Base-by-base conservation (phyloP, 2,329 filamentous ascomycete species). In the Calonectria crousiana region DNA sequence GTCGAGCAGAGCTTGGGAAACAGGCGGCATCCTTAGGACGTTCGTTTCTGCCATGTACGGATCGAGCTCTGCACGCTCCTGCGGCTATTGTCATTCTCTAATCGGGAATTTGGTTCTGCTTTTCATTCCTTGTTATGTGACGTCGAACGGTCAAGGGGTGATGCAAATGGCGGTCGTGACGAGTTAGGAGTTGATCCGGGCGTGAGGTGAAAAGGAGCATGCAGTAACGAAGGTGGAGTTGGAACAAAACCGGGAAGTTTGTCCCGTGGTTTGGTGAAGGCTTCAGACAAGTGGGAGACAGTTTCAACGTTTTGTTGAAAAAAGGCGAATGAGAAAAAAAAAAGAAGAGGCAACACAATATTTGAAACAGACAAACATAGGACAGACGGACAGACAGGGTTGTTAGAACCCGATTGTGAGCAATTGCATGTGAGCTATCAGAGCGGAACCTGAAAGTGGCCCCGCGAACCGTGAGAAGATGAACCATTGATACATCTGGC, bases 371-470 rank as follows among this genome's bases (percentile, higher is more conserved):
- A 51, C 53, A 60, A 60, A 62, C 44, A 44, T 18, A 65, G n/a
- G 44, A 47, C 44, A 47, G 49, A 51, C 16, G 51, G 62, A 53
- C 47, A n/a, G 56, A 30, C 20, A 71, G 67, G 58, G 69, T 72
- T 36, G 52, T 60, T 38, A 72, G 69, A 38, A 38, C 67, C 52
- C 44, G 62, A 69, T 41, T 64, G 56, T 69, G n/a, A 74, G 66
- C 60, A 47, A 72, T 75, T 71, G 18, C 67, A 65, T 49, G 28
- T 26, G 38, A n/a, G 38, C 23, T 41, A 41, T 62, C 30, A 18
- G 32, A 4, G 28, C 28, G 10, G 44, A 32, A 20, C 20, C 6
- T n/a, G 9, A 34, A 65, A 49, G 26, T 16, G 41, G 18, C n/a
- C 18, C 30, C 18, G 20, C 14, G 23, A 38, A 38, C 13, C 14